A percentile compares a stretch with the other conserved stretches of the same genome.
Evolutionary conservation across 495 filamentous ascomycete genomes (phyloP).

Genomic region (Aspergillus panamensis): DNA sequence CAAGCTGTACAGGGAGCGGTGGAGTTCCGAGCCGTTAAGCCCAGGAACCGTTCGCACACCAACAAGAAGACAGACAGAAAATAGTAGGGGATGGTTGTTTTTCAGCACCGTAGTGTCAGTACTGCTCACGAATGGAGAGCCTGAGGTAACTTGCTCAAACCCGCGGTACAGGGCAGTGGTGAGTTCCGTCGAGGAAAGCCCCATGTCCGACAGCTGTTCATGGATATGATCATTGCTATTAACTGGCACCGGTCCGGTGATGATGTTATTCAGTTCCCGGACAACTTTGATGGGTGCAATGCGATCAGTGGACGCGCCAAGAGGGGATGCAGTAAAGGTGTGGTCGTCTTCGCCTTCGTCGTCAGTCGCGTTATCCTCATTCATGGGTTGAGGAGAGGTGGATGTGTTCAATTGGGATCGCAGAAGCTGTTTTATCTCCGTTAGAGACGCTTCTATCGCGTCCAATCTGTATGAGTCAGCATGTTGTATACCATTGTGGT

Average conservation of each 20-base stretch:
- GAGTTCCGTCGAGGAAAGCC: neutral
- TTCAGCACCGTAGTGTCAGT: neutral
- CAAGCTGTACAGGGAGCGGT: neutral
- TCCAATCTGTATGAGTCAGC: neutral
- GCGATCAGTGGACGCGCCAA: neutral
- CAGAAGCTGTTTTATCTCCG: slow-evolving; percentile 3
- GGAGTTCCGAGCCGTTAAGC: neutral
- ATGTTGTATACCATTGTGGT: neutral
- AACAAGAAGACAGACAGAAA: neutral
- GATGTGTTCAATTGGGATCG: neutral
- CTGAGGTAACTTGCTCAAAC: neutral
- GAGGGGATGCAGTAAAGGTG: neutral
- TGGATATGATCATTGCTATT: neutral
- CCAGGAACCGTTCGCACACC: slow-evolving; percentile 2
- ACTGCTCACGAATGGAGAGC: neutral
- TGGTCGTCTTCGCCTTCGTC: neutral
- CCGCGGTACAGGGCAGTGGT: neutral
- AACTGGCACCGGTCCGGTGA: neutral
- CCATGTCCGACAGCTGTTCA: neutral
- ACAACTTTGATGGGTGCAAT: slow-evolving; percentile 1
- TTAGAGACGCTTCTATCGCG: slow-evolving; percentile 1
- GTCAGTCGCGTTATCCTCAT: neutral
- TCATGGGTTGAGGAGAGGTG: neutral
- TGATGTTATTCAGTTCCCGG: neutral
- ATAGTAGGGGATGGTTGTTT: neutral